Evolutionary conservation across 176 grass and related monocot genomes (phyloP).

Genomic region (Eragrostis curvula): DNA sequence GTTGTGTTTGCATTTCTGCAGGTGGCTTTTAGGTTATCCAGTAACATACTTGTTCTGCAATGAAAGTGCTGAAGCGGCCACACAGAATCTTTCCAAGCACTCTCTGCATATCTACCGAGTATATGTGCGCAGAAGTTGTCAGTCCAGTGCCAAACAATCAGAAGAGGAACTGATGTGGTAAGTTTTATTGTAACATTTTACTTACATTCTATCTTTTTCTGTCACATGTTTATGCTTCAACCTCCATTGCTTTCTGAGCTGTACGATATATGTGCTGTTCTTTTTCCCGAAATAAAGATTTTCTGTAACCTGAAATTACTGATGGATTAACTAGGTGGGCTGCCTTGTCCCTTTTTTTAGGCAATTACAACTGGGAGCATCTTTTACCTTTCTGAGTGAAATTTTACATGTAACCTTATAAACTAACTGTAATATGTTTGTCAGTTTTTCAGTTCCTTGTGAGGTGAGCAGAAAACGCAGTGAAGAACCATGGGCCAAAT

Average conservation of each 20-base stretch:
- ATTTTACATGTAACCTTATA: constrained; percentile 26
- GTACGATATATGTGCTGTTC: not conserved
- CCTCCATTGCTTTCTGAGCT: not conserved
- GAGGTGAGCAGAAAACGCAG: constrained; percentile 45
- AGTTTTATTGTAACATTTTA: not conserved
- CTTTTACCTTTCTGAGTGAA: not conserved
- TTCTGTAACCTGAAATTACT: not conserved
- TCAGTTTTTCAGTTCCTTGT: constrained; percentile 85
- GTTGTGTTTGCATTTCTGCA: constrained; percentile 32
- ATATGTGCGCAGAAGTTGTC: constrained; percentile 47
- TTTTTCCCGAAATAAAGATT: not conserved
- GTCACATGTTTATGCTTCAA: constrained; percentile 30
- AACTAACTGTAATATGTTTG: constrained; percentile 23
- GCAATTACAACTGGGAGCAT: not conserved
- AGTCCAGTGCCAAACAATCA: constrained; percentile 33
- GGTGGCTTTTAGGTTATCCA: constrained; percentile 95
- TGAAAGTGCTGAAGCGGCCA: constrained; percentile 48
- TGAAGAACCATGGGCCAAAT: constrained; percentile 68
- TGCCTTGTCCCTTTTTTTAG: not conserved
- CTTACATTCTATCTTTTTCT: constrained; percentile 12
- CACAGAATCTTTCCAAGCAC: constrained; percentile 57
- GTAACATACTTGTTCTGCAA: constrained; percentile 78
- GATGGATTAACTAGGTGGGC: not conserved
- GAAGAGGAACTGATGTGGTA: constrained; percentile 87
- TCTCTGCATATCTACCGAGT: constrained; percentile 83